A percentile compares a stretch with the other conserved stretches of the same genome.
Evolutionary conservation across 306 rosid species (phyloP).

Genomic region (Quercus glauca): DNA sequence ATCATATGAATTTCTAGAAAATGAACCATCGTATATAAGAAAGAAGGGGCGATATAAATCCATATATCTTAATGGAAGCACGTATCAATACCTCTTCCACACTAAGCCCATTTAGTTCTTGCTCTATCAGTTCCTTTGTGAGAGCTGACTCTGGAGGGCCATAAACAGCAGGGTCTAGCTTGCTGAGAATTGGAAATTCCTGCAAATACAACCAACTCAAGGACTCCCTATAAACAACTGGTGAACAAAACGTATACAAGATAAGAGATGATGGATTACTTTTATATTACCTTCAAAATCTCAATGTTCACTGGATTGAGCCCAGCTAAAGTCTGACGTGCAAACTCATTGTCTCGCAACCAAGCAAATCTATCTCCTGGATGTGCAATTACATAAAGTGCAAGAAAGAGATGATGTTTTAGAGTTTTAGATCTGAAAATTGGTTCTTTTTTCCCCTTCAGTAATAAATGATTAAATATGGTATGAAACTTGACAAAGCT

Average conservation of each 20-base stretch:
- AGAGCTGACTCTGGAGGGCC: constrained; percentile 81
- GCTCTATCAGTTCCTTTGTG: constrained; percentile 74
- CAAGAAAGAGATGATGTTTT: constrained; percentile 3
- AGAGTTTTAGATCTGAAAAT: neutral
- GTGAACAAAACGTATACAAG: neutral
- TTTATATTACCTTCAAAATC: constrained; percentile 61
- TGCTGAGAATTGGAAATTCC: constrained; percentile 83
- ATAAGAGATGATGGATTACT: neutral
- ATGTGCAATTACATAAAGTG: neutral
- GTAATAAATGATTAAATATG: neutral
- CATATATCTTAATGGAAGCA: neutral
- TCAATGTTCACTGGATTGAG: constrained; percentile 93
- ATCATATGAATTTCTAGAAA: neutral
- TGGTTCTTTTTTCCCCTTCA: neutral
- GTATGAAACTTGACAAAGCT: neutral
- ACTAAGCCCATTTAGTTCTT: constrained; percentile 73
- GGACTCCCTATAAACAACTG: neutral
- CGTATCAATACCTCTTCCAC: constrained; percentile 58
- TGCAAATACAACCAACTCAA: constrained; percentile 25
- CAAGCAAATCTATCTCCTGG: constrained; percentile 86
- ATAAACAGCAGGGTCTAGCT: constrained; percentile 62
- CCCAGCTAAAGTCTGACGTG: constrained; percentile 86
- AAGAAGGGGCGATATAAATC: neutral
- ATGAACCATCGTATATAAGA: neutral
- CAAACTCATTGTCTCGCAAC: constrained; percentile 91